Evolutionary conservation across 345 rosid genomes (phyloP).

Genomic region (Turnera subulata): DNA sequence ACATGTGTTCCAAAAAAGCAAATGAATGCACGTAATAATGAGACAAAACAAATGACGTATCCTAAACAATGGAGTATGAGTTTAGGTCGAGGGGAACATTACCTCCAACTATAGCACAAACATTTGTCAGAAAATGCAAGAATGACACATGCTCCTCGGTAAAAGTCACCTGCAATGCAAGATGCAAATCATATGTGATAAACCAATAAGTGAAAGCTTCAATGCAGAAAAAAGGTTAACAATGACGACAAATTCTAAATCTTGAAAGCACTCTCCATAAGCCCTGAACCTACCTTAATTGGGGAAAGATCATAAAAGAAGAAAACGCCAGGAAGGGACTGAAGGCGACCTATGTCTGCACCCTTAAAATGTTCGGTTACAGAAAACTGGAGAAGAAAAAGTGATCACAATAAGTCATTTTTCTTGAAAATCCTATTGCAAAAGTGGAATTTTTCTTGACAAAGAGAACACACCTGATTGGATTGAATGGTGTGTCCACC

Average conservation of each 20-base stretch:
- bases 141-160: conserved; percentile 73
- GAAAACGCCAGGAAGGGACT: conserved; percentile 83
- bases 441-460: too few species aligned
- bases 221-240: too few species aligned
- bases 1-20: too few species aligned
- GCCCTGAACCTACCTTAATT: conserved; percentile 57
- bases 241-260: too few species aligned
- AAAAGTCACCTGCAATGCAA: conserved; percentile 85
- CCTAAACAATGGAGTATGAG: too few species aligned
- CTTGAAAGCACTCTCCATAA: background rate
- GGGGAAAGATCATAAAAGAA: conserved; percentile 99
- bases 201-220: too few species aligned
- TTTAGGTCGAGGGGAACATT: conserved; percentile 5
- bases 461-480: conserved; percentile 60
- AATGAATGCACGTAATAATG: too few species aligned
- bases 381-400: conserved; percentile 56
- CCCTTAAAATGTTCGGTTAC: conserved; percentile 85
- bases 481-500: conserved; percentile 74
- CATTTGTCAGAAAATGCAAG: conserved; percentile 88
- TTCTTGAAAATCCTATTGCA: background rate
- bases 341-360: conserved; percentile 57
- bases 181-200: too few species aligned
- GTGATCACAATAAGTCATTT: conserved; percentile 12
- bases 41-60: too few species aligned
- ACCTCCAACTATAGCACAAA: conserved; percentile 98